A percentile compares a stretch with the other conserved stretches of the same genome.
Conservation (phyloP, 2,329 filamentous ascomycete species). For the Ilyonectria sp. region DNA sequence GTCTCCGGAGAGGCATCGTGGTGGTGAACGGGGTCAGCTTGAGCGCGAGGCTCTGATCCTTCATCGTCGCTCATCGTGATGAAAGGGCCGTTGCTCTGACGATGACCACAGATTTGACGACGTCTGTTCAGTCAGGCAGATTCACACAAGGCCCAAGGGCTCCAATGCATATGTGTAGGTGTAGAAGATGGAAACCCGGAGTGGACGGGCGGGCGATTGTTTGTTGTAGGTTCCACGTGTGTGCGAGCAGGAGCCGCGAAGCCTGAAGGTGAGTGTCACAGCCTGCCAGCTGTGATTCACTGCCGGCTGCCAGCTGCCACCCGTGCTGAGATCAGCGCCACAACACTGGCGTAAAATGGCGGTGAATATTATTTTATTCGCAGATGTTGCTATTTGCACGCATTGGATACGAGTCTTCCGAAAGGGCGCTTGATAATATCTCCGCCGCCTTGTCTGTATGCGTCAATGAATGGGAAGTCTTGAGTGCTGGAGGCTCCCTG, state of each 20-base stretch:
- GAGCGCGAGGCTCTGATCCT: slow-evolving; percentile 1
- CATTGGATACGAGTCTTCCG: no score
- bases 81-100: not conserved
- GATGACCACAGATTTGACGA: not conserved
- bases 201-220: not conserved
- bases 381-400: no score
- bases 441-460: no score
- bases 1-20: slow-evolving; percentile 16
- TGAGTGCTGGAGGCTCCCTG: no score
- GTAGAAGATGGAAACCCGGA: not conserved
- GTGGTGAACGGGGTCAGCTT: not conserved
- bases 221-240: slow-evolving; percentile 16
- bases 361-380: no score
- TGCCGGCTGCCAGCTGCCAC: no score
- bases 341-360: no score
- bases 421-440: no score
- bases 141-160: no score
- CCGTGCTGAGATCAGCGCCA: no score
- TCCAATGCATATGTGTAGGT: not conserved
- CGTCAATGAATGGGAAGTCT: no score
- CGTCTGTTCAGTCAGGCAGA: no score
- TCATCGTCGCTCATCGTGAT: slow-evolving; percentile 1
- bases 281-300: slow-evolving; percentile 2
- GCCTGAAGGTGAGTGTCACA: slow-evolving; percentile 9
- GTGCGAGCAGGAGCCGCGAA: not conserved